These are phyloP conservation scores for Diaporthe ampelina DNA, from an alignment of 2,329 filamentous ascomycete genomes.

Conservation along the genomic window DNA sequence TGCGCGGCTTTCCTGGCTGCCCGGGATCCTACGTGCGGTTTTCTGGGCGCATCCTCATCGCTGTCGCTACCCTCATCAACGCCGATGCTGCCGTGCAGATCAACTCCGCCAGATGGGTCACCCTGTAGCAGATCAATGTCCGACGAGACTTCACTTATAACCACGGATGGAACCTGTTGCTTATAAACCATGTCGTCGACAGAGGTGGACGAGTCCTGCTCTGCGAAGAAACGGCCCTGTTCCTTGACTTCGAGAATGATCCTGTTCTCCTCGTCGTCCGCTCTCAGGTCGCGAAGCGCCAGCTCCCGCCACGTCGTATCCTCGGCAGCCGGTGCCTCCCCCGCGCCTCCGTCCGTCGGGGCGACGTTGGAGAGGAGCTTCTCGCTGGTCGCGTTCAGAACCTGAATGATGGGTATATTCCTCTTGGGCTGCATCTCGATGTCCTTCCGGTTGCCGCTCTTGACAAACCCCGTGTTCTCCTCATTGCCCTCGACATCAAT, in stretches of 20 bases:
- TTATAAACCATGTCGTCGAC: constrained; percentile 69
- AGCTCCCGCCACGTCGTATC: constrained; percentile 82
- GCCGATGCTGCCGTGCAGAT: constrained; percentile 75
- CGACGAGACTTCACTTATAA: constrained; percentile 74
- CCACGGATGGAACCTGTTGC: constrained; percentile 77
- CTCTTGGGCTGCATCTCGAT: constrained; percentile 87
- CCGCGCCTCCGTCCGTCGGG: constrained; percentile 79
- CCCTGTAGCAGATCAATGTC: constrained; percentile 70
- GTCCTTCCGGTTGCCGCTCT: constrained; percentile 87
- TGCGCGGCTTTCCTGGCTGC: constrained; percentile 75
- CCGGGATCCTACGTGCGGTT: constrained; percentile 77
- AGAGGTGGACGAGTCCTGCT: constrained; percentile 63
- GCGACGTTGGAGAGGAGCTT: constrained; percentile 93
- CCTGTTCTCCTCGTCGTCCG: constrained; percentile 79
- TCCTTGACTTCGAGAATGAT: constrained; percentile 91
- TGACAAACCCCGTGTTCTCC: constrained; percentile 89
- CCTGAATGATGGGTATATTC: constrained; percentile 90
- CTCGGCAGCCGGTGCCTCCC: constrained; percentile 76
- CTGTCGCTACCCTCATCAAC: constrained; percentile 79
- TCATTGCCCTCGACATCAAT: constrained; percentile 96
- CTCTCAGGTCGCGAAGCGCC: constrained; percentile 83
- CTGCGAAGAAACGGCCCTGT: constrained; percentile 85
- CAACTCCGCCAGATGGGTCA: constrained; percentile 65
- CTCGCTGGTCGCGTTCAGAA: constrained; percentile 90
- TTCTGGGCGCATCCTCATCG: constrained; percentile 67